Conservation (phyloP, 73 alveolate species). For the Effrenium voratum region DNA sequence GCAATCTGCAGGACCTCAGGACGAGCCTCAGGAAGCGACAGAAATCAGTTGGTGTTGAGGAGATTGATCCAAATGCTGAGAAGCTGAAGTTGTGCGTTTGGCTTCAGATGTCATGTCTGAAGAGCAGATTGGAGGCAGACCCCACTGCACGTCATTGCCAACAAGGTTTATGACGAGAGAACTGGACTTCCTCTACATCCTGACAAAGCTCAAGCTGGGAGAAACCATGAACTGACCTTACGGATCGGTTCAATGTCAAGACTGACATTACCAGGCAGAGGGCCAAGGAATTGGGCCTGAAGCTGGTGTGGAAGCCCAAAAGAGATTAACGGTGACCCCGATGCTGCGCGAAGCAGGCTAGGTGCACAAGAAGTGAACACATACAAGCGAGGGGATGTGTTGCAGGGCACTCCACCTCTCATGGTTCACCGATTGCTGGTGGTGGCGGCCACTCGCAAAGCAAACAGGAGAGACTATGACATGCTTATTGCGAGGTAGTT, state of each 20-base stretch:
- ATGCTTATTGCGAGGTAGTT: background rate
- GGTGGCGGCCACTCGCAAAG: background rate
- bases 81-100: background rate
- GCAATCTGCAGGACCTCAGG: background rate
- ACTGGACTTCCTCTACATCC: background rate
- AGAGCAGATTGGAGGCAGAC: background rate
- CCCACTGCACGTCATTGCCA: no score
- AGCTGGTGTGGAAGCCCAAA: background rate
- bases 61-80: background rate
- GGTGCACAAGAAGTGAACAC: conserved; percentile 1
- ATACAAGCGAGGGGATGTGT: background rate
- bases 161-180: no score
- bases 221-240: background rate
- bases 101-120: background rate
- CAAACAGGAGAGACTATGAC: background rate
- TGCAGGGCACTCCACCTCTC: background rate
- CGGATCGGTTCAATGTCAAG: background rate
- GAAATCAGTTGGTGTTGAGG: background rate
- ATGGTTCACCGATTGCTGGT: background rate
- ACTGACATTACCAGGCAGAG: background rate
- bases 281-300: background rate
- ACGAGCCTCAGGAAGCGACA: background rate
- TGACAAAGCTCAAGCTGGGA: background rate
- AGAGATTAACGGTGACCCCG: background rate
- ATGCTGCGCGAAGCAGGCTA: background rate